Percentiles rank a stretch among this genome's conserved stretches.
Conservation (phyloP, 495 filamentous ascomycete species). For the Hypoxylon cercidicola region DNA sequence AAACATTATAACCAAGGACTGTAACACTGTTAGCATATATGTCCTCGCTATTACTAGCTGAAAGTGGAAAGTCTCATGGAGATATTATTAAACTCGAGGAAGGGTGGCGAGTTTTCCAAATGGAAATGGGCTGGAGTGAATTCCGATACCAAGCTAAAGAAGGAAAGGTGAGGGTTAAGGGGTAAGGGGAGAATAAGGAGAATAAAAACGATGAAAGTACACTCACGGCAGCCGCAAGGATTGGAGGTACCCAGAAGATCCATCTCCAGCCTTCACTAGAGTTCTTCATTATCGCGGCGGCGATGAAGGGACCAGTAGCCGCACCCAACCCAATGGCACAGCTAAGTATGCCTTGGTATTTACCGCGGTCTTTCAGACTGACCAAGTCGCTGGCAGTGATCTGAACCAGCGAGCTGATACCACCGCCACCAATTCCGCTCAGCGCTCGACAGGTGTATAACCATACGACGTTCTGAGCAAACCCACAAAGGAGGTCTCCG, state of each 20-base stretch:
- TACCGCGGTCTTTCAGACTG: slow-evolving; percentile 46
- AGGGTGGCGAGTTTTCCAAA: too few relatives aligned
- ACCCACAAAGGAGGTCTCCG: slow-evolving; percentile 63
- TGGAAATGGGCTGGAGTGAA: too few relatives aligned
- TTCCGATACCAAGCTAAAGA: too few relatives aligned
- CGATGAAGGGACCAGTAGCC: slow-evolving; percentile 53
- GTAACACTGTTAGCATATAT: neutral
- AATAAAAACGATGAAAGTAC: neutral
- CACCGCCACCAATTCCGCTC: slow-evolving; percentile 61
- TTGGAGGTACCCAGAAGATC: slow-evolving; percentile 45
- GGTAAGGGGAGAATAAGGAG: neutral
- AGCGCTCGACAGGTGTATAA: slow-evolving; percentile 67
- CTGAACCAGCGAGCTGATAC: slow-evolving; percentile 46
- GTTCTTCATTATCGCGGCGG: slow-evolving; percentile 33
- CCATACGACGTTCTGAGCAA: slow-evolving; percentile 60
- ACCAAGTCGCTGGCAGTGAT: slow-evolving; percentile 51
- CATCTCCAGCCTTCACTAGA: slow-evolving; percentile 46
- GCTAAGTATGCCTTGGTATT: slow-evolving; percentile 55
- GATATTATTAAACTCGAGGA: too few relatives aligned
- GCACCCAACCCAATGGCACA: slow-evolving; percentile 54
- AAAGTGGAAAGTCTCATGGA: too few relatives aligned
- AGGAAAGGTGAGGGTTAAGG: too few relatives aligned
- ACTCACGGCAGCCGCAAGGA: slow-evolving; percentile 30
- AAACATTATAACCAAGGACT: neutral
- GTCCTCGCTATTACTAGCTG: neutral